Evolutionary conservation across 2,329 filamentous ascomycete genomes (phyloP), one percentile per base, ranked within the genome.

Genomic region (Aspergillus sp.): DNA sequence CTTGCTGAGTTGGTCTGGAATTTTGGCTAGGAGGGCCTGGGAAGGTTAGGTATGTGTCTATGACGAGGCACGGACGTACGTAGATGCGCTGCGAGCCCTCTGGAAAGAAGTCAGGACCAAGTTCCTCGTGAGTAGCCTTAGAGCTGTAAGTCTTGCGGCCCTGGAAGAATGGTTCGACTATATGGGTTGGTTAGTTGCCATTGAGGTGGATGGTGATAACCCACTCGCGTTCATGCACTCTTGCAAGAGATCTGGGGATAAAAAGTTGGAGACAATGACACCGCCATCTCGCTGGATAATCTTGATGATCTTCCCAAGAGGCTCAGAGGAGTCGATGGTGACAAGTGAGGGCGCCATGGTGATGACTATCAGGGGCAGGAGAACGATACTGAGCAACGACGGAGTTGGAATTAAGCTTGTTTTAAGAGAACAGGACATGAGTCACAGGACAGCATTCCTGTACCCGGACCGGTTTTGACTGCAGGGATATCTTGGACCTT

Each of bases 51-150:
- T 7, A 25, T 44, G 19, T 9, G 7, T 47, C 9, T 17, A 17
- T 41, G 46, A 2, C 19, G 12, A n/a, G 40, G 31, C 2, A 17
- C 9, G 14, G 15, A 41, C 25, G 25, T 55, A 55, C 52, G 14
- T 55, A 55, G 52, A 55, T 37, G n/a, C 52, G 52, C 35, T 55
- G 44, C 1, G 52, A 55, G 8, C 52, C 52, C 14, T 55, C 43
- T 4, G 52, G 52, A 23, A 55, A 55, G 41, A 55, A 55, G 37
- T 55, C 52, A 31, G 52, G 52, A 8, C 52, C 52, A 7, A 55
- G 52, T 17, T 55, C 52, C 1, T 48, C 23, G 35, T 55, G 43
- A 7, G 52, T 55, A 15, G 52, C 52, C 5, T 55, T 48, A 35
- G 52, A 48, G 44, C 41, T 8, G 44, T 55, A 55, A 2, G 37